phyloP scores from a whole-genome alignment of 1,284 basidiomycete species.

The Microstroma glucosiphilum region DNA sequence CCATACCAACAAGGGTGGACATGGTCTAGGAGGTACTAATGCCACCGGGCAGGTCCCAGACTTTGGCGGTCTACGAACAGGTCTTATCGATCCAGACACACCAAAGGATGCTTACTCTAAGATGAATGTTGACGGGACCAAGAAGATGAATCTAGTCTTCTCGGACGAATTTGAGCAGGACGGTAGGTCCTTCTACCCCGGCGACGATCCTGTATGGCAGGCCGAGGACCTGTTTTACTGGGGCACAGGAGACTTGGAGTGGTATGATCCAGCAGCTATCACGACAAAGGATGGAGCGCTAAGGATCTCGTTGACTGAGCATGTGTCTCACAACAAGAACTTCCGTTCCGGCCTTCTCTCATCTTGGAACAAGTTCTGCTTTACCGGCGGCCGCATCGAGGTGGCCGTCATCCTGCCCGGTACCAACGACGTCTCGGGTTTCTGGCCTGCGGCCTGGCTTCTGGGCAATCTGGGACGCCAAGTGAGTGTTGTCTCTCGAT shows the following conservation, averaged over 20 bases:
- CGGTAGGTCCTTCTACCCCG: conserved; percentile 58
- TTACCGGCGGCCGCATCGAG: conserved; percentile 50
- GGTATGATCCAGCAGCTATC: conserved; percentile 50
- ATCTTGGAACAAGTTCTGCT: conserved; percentile 49
- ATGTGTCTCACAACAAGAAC: conserved; percentile 31
- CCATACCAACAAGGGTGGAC: conserved; percentile 20
- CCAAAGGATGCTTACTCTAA: conserved; percentile 20
- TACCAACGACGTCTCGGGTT: conserved; percentile 22
- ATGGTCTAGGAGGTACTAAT: conserved; percentile 64
- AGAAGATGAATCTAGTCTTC: conserved; percentile 57
- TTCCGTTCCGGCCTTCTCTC: conserved; percentile 44
- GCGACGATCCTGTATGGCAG: conserved; percentile 48
- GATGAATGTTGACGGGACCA: conserved; percentile 14
- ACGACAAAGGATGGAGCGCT: conserved; percentile 37
- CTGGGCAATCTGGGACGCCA: conserved; percentile 61
- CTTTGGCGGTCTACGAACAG: conserved; percentile 16
- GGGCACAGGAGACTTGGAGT: conserved; percentile 49
- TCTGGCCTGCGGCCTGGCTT: conserved; percentile 36
- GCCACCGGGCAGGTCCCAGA: conserved; percentile 41
- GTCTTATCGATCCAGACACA: conserved; percentile 40
- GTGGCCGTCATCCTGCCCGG: conserved; percentile 35
- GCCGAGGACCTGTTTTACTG: conserved; percentile 48
- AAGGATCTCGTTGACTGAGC: conserved; percentile 28
- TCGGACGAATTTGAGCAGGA: conserved; percentile 69
- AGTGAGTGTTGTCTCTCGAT: too few species aligned